Evolutionary conservation across 148 eudicot genomes (phyloP), one percentile per base, ranked within the genome.

Genomic region (Amaranthus cruentus): DNA sequence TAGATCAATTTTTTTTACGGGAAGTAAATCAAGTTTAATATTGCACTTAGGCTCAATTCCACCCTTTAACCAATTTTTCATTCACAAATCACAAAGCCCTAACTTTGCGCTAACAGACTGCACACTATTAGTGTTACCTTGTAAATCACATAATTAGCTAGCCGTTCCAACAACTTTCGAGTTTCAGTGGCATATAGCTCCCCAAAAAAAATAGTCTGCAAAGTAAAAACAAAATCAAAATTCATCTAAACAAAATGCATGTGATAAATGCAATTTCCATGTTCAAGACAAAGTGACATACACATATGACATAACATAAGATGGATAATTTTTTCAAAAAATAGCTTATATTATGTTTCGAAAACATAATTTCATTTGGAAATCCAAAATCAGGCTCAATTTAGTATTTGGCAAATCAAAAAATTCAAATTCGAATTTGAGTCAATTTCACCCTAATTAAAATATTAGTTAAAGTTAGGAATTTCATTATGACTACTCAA

Each of bases 151-250:
- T 95, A 95, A 79, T 91, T 91, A 74, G 87, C 77, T 18, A 91
- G 90, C 59, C 94, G 87, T 75, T 95, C 98, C 65, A 82, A 87
- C 81, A 95, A 66, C 76, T 95, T 95, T 73, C 96, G 88, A 70
- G 86, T 81, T 80, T 95, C 97, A 18, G 97, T 76, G 48, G 94
- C 62, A 76, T 87, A 74, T 72, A 95, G 79, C 78, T 86, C 97
- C 56, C 82, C 88, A 80, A 95, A 95, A 78, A 95, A 91, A 66
- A 92, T 58, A 59, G 92, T 87, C 98, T 95, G 89, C 83, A 86
- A 21, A 66, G 58, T 80, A 55, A 61, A 60, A 59, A 75, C 47
- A 18, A 70, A 65, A 66, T 62, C 47, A 54, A 72, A 18, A 64
- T 44, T 55, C 9, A 66, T 38, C 47, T 66, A 62, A 48, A 55